These are phyloP conservation scores for Aspergillus sclerotiicarbonarius DNA, from an alignment of 495 filamentous ascomycete species.

Conservation along the genomic window DNA sequence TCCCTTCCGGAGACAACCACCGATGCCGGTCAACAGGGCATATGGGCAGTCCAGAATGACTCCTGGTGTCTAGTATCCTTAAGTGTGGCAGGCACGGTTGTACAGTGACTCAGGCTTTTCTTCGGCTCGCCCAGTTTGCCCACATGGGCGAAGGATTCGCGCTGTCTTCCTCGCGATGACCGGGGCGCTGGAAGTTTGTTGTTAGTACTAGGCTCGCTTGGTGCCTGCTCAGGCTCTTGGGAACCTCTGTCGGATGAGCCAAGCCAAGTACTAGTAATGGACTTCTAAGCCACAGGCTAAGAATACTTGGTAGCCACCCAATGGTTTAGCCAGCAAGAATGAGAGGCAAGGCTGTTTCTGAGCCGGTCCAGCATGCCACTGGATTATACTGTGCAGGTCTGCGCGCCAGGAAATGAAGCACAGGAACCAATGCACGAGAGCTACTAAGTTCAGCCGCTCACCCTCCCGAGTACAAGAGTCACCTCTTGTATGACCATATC, in stretches of 20 bases:
- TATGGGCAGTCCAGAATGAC: constrained; percentile 2
- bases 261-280: no score
- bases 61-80: not conserved
- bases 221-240: not conserved
- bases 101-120: not conserved
- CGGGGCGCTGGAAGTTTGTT: not conserved
- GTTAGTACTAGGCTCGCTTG: constrained; percentile 1
- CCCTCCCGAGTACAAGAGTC: not conserved
- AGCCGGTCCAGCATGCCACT: not conserved
- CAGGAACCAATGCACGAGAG: not conserved
- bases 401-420: not conserved
- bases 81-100: not conserved
- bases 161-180: not conserved
- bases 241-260: not conserved
- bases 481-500: not conserved
- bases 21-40: constrained; percentile 15
- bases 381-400: not conserved
- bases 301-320: not conserved
- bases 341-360: not conserved
- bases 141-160: not conserved
- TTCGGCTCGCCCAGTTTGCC: not conserved
- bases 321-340: not conserved
- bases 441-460: not conserved
- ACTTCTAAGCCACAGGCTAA: not conserved
- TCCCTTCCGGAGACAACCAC: constrained; percentile 17